Evolutionary conservation across 495 filamentous ascomycete genomes (phyloP), one percentile per base, ranked within the genome.

Genomic region (Collariella sp.): DNA sequence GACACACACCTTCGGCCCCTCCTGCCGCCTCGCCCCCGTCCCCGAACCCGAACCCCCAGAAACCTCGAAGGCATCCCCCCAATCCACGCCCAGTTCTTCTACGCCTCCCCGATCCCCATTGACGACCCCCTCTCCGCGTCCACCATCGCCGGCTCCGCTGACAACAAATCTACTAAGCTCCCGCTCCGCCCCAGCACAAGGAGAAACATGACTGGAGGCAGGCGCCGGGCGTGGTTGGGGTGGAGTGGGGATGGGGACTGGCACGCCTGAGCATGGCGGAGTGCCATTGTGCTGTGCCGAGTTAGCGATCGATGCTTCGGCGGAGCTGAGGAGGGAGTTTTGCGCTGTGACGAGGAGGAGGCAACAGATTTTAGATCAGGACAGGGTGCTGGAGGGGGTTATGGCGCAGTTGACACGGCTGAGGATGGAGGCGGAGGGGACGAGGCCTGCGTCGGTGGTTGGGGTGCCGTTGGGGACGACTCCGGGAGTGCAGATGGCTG

Each of bases 91-190:
- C 89, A 89, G 41, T 94, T 86, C 72, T 94, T 91, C 65, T 93
- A 91, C 69, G 75, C 80, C 26, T 90, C 88, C 13, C 73, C 78
- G 18, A 73, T 88, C 29, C 82, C 87, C 36, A 85, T 94, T 62
- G 88, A 94, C 65, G 88, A 94, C 66, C 88, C 88, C 12, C 76
- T 91, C 39, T 83, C 85, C 5, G 77, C 84, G 1, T 66, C 85
- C 18, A 82, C 86, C 16, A 72, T 80, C 29, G 68, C 79, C 18
- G 69, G 59, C 18, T 66, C 76, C 18, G 73, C 74, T 46, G 77
- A 79, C 52, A 67, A 79, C 35, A 73, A 73, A 41, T 65, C 75
- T 13, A 62, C 64, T 18, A 81, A 78, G 52, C 71, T 76, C 23
- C 78, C 83, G 23, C 80, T 87, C 1, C 79, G 83, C n/a, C 88